phyloP scores from a whole-genome alignment of 2,329 filamentous ascomycete species.

The Cytospora schulzeri region DNA sequence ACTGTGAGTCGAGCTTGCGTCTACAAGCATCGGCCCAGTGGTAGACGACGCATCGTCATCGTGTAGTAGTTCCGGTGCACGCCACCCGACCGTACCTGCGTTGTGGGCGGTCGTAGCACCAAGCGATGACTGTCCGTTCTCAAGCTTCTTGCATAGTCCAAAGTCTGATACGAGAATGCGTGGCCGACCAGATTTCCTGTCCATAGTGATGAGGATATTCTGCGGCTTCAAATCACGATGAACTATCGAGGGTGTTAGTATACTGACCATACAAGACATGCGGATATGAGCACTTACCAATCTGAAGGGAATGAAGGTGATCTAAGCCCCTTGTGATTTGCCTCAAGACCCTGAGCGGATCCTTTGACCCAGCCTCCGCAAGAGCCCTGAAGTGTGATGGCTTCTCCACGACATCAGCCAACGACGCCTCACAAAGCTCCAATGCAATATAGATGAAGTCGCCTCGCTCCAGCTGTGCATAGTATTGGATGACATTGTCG shows the following conservation, averaged over 20 bases:
- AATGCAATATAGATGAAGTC: constrained; percentile 96
- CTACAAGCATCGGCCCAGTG: constrained; percentile 45
- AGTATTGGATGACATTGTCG: constrained; percentile 95
- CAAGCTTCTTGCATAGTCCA: constrained; percentile 94
- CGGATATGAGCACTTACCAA: constrained; percentile 48
- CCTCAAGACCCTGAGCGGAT: constrained; percentile 78
- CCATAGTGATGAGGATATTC: constrained; percentile 86
- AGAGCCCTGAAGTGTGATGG: constrained; percentile 68
- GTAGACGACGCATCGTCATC: constrained; percentile 68
- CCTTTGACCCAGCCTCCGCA: constrained; percentile 70
- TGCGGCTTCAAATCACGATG: constrained; percentile 97
- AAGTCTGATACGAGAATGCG: constrained; percentile 97
- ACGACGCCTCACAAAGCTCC: constrained; percentile 88
- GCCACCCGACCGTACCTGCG: constrained; percentile 92
- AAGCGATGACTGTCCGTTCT: constrained; percentile 91
- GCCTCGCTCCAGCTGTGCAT: constrained; percentile 83
- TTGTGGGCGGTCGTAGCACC: constrained; percentile 92
- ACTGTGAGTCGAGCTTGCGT: constrained; percentile 59
- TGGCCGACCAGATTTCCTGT: constrained; percentile 64
- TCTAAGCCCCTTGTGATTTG: constrained; percentile 89
- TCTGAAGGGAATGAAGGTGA: constrained; percentile 87
- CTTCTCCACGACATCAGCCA: constrained; percentile 87
- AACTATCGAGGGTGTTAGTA: constrained; percentile 41
- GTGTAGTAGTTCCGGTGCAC: constrained; percentile 87
- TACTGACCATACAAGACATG: background rate